Percentiles rank a stretch among this genome's conserved stretches.
phyloP scores from a whole-genome alignment of 257 asterid species.

The Solanum raphanifolium region DNA sequence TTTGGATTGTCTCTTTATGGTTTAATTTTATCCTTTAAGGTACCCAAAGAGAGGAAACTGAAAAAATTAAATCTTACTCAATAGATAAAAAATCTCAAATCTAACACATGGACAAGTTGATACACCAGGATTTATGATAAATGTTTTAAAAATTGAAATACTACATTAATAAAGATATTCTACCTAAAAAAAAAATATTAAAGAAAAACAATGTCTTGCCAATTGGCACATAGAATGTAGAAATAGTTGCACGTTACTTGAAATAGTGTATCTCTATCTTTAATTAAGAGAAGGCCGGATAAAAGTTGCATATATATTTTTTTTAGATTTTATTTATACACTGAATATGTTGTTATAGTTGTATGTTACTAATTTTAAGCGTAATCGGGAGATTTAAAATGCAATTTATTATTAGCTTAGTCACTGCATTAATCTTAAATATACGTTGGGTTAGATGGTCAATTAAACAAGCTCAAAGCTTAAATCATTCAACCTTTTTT shows the following conservation, averaged over 20 bases:
- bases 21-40: neutral
- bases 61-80: neutral
- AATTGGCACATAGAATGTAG: neutral
- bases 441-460: neutral
- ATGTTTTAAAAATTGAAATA: neutral
- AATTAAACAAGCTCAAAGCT: neutral
- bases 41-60: neutral
- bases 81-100: neutral
- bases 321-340: too few species aligned
- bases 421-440: neutral
- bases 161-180: neutral
- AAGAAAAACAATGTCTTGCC: neutral
- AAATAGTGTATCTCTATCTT: too few species aligned
- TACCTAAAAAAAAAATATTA: neutral
- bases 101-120: neutral
- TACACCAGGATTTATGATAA: neutral
- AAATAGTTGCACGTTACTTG: neutral
- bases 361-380: neutral
- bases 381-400: neutral
- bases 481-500: neutral
- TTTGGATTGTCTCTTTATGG: too few species aligned
- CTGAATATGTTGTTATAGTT: too few species aligned
- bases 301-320: too few species aligned
- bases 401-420: neutral
- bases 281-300: neutral